phyloP scores from a whole-genome alignment of 306 rosid species.

The Rubus idaeus region DNA sequence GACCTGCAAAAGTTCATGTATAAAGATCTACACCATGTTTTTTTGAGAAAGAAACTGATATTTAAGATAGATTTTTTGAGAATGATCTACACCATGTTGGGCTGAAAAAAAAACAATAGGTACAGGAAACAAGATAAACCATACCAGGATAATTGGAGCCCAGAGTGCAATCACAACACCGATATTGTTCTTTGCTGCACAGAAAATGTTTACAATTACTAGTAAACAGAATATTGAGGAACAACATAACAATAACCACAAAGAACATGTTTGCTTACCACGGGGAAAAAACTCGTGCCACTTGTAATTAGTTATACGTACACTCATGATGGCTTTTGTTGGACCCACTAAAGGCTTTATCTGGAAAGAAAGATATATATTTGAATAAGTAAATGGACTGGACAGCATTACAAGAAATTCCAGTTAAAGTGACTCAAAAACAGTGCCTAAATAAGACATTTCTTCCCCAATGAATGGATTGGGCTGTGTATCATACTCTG shows the following conservation, averaged over 20 bases:
- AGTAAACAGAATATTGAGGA: slow-evolving; percentile 22
- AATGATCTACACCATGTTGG: not conserved
- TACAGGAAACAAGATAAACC: slow-evolving; percentile 19
- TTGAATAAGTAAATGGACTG: slow-evolving; percentile 1
- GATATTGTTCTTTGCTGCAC: slow-evolving; percentile 86
- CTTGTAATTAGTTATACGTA: slow-evolving; percentile 60
- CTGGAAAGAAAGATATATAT: slow-evolving; percentile 40
- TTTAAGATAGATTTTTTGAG: too few species aligned
- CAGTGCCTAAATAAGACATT: not conserved
- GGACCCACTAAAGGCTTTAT: slow-evolving; percentile 92
- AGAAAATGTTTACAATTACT: slow-evolving; percentile 30
- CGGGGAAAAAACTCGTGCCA: slow-evolving; percentile 99
- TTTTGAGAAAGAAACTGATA: too few species aligned
- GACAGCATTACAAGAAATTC: not conserved
- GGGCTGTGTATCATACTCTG: not conserved
- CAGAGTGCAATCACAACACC: slow-evolving; percentile 96
- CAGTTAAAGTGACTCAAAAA: not conserved
- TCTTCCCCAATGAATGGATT: not conserved
- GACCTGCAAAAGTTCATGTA: slow-evolving; percentile 48
- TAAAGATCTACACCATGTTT: slow-evolving; percentile 5
- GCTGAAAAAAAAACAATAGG: not conserved
- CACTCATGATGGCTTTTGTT: slow-evolving; percentile 82
- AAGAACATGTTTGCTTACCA: slow-evolving; percentile 39
- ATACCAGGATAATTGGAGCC: slow-evolving; percentile 97
- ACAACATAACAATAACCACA: slow-evolving; percentile 8